Percentiles rank a stretch among this genome's conserved stretches.
These are phyloP conservation scores for Alternaria brassicae DNA, from an alignment of 2,329 filamentous ascomycete species.

Conservation along the genomic window DNA sequence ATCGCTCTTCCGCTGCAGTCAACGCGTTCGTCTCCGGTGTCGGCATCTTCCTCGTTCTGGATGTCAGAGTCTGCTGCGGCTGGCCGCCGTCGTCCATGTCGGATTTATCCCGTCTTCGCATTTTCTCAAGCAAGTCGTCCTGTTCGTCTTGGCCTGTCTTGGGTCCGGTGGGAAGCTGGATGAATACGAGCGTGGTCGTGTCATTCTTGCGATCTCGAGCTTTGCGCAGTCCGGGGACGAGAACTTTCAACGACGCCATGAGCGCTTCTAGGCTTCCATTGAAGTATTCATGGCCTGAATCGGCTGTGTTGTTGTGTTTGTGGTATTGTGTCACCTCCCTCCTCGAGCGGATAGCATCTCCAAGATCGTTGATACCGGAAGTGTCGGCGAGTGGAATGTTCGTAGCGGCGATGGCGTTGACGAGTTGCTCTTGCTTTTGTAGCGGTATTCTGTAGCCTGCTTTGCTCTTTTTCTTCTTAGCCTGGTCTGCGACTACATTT, in stretches of 20 bases:
- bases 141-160: conserved; percentile 1
- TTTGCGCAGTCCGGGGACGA: conserved; percentile 1
- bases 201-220: conserved; percentile 2
- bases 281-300: conserved; percentile 23
- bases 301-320: background rate
- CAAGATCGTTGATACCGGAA: conserved; percentile 20
- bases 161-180: background rate
- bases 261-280: conserved; percentile 6
- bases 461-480: conserved; percentile 2
- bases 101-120: background rate
- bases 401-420: conserved; percentile 19
- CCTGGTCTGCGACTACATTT: conserved; percentile 7
- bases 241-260: background rate
- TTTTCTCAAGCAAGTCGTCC: background rate
- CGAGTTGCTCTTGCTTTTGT: conserved; percentile 12
- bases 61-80: background rate
- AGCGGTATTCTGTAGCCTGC: conserved; percentile 15
- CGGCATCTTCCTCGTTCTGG: background rate
- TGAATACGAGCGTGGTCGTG: background rate
- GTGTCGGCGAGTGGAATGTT: conserved; percentile 17
- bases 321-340: conserved; percentile 26
- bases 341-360: conserved; percentile 26
- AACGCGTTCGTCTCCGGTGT: background rate
- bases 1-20: conserved; percentile 13
- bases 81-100: background rate